A percentile compares a stretch with the other conserved stretches of the same genome.
phyloP scores from a whole-genome alignment of 2,329 filamentous ascomycete genomes.

The Monosporascus sp. region DNA sequence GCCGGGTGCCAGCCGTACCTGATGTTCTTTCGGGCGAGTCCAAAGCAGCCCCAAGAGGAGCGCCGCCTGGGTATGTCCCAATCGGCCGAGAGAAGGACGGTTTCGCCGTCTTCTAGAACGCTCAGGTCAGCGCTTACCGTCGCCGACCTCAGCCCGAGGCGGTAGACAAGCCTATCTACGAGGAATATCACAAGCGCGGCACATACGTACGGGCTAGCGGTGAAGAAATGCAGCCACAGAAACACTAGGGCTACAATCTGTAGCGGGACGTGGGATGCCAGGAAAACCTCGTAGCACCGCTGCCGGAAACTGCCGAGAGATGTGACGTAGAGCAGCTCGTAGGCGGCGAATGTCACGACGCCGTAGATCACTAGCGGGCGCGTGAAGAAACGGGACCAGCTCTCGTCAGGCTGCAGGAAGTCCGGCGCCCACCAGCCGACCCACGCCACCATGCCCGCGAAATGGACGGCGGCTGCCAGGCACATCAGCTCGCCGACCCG shows the following conservation, averaged over 20 bases:
- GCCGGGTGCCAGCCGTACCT: slow-evolving; percentile 52
- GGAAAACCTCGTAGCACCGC: slow-evolving; percentile 58
- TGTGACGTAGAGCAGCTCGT: slow-evolving; percentile 57
- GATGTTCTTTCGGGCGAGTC: slow-evolving; percentile 29
- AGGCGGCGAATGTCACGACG: slow-evolving; percentile 48
- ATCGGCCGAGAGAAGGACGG: slow-evolving; percentile 38
- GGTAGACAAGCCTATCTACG: slow-evolving; percentile 52
- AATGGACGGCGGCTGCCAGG: slow-evolving; percentile 52
- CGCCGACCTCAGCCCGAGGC: slow-evolving; percentile 45
- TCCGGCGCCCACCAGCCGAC: slow-evolving; percentile 42
- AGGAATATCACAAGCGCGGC: slow-evolving; percentile 50
- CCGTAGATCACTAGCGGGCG: slow-evolving; percentile 48
- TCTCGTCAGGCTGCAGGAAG: slow-evolving; percentile 34
- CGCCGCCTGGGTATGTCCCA: slow-evolving; percentile 26
- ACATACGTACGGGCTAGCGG: slow-evolving; percentile 46
- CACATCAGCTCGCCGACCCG: slow-evolving; percentile 58
- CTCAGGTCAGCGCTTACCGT: slow-evolving; percentile 42
- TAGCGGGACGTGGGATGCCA: slow-evolving; percentile 51
- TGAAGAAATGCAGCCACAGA: slow-evolving; percentile 54
- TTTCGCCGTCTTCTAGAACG: slow-evolving; percentile 52
- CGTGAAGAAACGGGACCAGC: slow-evolving; percentile 43
- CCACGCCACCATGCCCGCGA: slow-evolving; percentile 50
- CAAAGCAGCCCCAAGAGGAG: slow-evolving; percentile 3
- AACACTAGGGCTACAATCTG: slow-evolving; percentile 50
- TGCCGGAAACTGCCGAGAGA: slow-evolving; percentile 54